Base-by-base conservation (phyloP, 805 yeast species). In the Hanseniaspora singularis region DNA sequence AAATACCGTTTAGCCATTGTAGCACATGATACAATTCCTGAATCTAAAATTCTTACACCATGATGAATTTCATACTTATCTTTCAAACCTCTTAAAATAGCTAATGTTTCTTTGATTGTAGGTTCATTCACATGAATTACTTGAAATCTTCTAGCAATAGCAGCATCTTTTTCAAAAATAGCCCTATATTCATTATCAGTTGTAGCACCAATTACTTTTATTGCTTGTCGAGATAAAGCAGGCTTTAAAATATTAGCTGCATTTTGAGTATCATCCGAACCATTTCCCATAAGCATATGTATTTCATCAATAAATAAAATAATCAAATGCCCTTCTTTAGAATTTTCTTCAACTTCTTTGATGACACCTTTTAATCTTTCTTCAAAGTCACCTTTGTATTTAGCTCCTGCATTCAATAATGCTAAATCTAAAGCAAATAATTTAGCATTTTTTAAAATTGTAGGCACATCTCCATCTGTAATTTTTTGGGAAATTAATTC, bases 251-350 rank as follows among this genome's bases (percentile, higher is more conserved):
- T 74, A 65, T 92, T 92, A 33, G 98, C 98, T 36, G 95, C 95
- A 16, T 44, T 44, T 32, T 44, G 48, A 9, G 48, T 39, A 64
- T 92, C 98, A 52, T 83, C 78, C 67, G 88, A 92, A 62, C 98
- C 98, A 62, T 92, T 95, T 57, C 98, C 98, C 98, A 92, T 92
- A 55, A 92, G 76, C 96, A 92, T 92, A 67, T 92, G 98, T 62
- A 92, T 92, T 67, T 92, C 98, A 67, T 92, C 98, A 57, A 92
- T 84, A 69, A 92, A 92, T 50, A 92, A 72, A 53, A 92, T 79
- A 54, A 92, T 86, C 76, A 87, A 73, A 40, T 77, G 81, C 57
- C 80, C 79, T 40, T 47, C 50, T 11, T 44, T 44, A 16, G 45
- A 38, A 1, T 94, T 79, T 55, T 86, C 81, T 63, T 86, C 95